Percentiles rank a stretch among this genome's conserved stretches.
Conservation (phyloP, 1,284 basidiomycete genomes). For the Puccinia coronata region DNA sequence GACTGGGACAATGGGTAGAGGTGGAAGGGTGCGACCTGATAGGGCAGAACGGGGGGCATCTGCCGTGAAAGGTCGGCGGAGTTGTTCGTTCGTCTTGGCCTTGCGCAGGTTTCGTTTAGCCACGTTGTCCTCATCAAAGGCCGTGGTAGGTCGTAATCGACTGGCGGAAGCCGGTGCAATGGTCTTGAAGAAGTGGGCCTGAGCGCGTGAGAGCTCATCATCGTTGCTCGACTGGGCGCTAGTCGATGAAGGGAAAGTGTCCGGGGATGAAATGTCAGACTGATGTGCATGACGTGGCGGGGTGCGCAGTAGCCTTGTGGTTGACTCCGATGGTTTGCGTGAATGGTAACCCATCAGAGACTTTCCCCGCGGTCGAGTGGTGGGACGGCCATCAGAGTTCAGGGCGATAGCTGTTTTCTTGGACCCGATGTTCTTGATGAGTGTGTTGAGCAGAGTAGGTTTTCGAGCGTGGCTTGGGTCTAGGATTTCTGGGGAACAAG, state of each 20-base stretch:
- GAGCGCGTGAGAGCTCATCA: conserved; percentile 42
- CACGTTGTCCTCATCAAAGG: conserved; percentile 15
- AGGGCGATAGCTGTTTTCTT: conserved; percentile 36
- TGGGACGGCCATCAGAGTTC: conserved; percentile 32
- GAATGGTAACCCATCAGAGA: conserved; percentile 40
- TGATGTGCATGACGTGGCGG: conserved; percentile 25
- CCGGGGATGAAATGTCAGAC: conserved; percentile 17
- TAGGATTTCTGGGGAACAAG: conserved; percentile 48
- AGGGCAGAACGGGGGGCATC: conserved; percentile 14
- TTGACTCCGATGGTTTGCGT: conserved; percentile 41
- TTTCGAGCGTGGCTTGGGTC: conserved; percentile 47
- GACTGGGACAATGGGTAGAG: conserved; percentile 36
- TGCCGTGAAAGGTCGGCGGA: conserved; percentile 42
- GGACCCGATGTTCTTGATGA: conserved; percentile 47
- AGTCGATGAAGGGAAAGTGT: conserved; percentile 31
- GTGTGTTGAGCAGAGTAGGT: conserved; percentile 41
- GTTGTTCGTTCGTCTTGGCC: conserved; percentile 45
- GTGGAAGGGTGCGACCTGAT: background rate
- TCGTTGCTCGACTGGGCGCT: conserved; percentile 21
- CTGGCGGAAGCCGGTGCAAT: conserved; percentile 46
- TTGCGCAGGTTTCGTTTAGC: conserved; percentile 18
- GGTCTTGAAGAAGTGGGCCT: conserved; percentile 48
- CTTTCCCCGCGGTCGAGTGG: conserved; percentile 33
- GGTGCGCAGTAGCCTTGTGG: conserved; percentile 28
- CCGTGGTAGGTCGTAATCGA: conserved; percentile 35